Base-by-base conservation (phyloP, 2,329 filamentous ascomycete species). In the Hypoxylon sp. region DNA sequence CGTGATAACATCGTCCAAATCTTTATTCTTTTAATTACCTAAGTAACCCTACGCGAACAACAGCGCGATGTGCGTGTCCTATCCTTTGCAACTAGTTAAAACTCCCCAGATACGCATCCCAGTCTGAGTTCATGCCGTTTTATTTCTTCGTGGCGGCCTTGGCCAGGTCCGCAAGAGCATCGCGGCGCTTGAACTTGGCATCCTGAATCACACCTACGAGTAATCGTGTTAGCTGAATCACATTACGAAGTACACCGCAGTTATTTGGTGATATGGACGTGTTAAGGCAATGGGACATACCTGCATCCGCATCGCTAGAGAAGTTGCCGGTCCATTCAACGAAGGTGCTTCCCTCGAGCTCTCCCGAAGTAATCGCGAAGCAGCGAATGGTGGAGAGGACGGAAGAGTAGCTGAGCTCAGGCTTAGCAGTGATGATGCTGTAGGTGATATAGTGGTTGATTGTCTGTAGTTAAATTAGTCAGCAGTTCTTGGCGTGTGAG, bases 371-470 rank as follows among this genome's bases (percentile, higher is more conserved):
- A 71, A 92, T 79, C 34, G 87, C 78, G 77, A 85, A 89, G 75
- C 81, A 83, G 70, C 88, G 85, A 70, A 92, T 84, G 51, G 88
- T 91, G 79, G 85, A 89, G 69, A 91, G 80, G 55, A 89, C 87
- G 48, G 84, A 86, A 50, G 87, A 87, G 80, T 91, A 91, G 63
- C 80, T 84, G 59, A 91, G 80, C 66, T 87, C 84, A 8, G 89
- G 89, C 77, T 87, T 80, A 24, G 88, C 83, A 8, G 86, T 84
- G 79, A 92, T 91, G 79, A 91, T 81, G 66, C 85, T 87, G 83
- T 91, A 92, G 62, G 89, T 91, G 78, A 92, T 90, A 82, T 84
- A 91, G 81, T 91, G 89, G 75, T 91, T 87, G 80, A 91, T 89
- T 67, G 83, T 84, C 87, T 89, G 64, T 24, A 17, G 30, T 50